Percentiles rank a stretch among this genome's conserved stretches.
Conservation (phyloP, 2,329 filamentous ascomycete genomes). For the Claviceps spartinae region DNA sequence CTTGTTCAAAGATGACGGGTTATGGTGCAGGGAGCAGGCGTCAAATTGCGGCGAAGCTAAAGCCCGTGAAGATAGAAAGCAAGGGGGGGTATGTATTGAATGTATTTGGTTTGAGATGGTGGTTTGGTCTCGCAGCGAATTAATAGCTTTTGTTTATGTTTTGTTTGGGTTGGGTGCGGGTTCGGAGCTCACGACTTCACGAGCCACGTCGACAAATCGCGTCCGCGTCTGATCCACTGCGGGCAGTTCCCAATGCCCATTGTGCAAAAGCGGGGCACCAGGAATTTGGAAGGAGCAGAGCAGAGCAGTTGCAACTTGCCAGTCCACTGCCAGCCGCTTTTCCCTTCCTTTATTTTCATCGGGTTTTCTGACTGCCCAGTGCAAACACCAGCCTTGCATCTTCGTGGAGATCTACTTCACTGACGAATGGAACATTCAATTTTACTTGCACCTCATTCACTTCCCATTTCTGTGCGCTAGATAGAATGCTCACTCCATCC, state of each 20-base stretch:
- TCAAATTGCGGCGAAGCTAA: not conserved
- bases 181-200: not conserved
- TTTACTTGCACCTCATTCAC: not conserved
- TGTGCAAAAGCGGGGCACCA: too few relatives aligned
- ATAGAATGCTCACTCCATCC: conserved; percentile 13
- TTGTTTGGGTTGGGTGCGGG: conserved; percentile 4
- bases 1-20: too few relatives aligned
- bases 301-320: too few relatives aligned
- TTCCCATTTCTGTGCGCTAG: not conserved
- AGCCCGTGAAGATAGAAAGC: not conserved
- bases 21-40: not conserved
- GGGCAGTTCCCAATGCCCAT: too few relatives aligned
- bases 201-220: not conserved
- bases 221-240: not conserved
- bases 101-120: not conserved
- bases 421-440: too few relatives aligned
- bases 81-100: not conserved
- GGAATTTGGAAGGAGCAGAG: too few relatives aligned
- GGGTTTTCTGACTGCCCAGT: too few relatives aligned
- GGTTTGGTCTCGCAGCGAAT: not conserved
- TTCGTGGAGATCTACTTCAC: too few relatives aligned
- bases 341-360: too few relatives aligned
- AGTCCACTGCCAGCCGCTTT: too few relatives aligned
- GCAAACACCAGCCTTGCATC: too few relatives aligned
- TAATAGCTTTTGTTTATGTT: conserved; percentile 6